These are phyloP conservation scores for Carpinus viminea DNA, from an alignment of 306 rosid species.

Conservation along the genomic window DNA sequence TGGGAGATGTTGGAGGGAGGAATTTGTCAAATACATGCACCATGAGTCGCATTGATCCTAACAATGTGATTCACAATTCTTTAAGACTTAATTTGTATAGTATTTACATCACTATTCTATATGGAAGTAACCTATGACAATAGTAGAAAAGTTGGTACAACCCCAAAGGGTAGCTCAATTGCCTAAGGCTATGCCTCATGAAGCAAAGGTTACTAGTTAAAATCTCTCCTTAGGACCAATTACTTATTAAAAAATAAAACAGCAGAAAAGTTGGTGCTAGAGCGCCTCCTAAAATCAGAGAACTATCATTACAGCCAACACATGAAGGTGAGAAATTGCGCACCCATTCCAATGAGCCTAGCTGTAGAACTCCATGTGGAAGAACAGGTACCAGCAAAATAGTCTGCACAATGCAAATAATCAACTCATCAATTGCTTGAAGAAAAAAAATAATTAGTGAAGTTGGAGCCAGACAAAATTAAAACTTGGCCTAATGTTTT, in stretches of 20 bases:
- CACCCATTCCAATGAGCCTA: constrained; percentile 83
- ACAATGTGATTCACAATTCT: neutral
- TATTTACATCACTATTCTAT: neutral
- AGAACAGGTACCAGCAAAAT: constrained; percentile 80
- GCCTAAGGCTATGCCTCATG: no score
- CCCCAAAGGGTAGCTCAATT: no score
- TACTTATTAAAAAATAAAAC: no score
- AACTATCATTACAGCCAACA: neutral
- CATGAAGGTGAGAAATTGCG: constrained; percentile 31
- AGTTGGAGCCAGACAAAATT: constrained; percentile 8
- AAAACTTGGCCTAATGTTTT: neutral
- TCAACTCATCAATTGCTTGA: constrained; percentile 3
- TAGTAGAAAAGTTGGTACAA: neutral
- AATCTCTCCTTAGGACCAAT: no score
- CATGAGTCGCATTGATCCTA: neutral
- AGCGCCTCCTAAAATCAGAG: neutral
- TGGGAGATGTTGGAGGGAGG: neutral
- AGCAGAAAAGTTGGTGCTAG: neutral
- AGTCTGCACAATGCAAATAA: constrained; percentile 54
- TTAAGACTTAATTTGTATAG: neutral
- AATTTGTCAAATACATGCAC: neutral
- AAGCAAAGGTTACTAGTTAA: no score
- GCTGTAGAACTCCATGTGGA: constrained; percentile 87
- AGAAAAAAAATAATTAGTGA: neutral
- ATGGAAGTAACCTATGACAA: neutral